Percentiles rank a stretch among this genome's conserved stretches.
These are phyloP conservation scores for Xylaria acuta DNA, from an alignment of 495 filamentous ascomycete genomes.

Conservation along the genomic window DNA sequence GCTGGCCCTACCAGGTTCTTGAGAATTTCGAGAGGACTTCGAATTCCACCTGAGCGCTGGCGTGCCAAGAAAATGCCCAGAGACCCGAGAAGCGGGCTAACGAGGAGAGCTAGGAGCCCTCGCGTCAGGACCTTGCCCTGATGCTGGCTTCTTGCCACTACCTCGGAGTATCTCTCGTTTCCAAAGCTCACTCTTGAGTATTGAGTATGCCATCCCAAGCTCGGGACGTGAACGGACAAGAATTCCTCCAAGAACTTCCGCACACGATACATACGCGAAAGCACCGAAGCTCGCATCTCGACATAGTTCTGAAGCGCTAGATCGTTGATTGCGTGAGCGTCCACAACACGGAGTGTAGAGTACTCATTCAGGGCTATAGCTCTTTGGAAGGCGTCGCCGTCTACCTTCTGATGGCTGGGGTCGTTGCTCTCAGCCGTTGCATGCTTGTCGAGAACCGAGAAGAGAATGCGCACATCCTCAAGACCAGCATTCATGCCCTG, in stretches of 20 bases:
- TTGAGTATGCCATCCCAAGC: slow-evolving; percentile 85
- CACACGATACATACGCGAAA: slow-evolving; percentile 72
- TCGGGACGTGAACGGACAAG: slow-evolving; percentile 76
- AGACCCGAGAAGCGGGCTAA: slow-evolving; percentile 39
- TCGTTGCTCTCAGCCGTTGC: slow-evolving; percentile 37
- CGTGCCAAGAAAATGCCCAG: slow-evolving; percentile 32
- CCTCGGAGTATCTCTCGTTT: slow-evolving; percentile 87
- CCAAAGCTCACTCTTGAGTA: slow-evolving; percentile 93
- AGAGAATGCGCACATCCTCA: slow-evolving; percentile 82
- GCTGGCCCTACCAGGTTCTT: background rate
- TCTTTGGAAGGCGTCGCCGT: slow-evolving; percentile 48
- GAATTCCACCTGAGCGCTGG: slow-evolving; percentile 21
- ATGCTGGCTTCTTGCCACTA: slow-evolving; percentile 67
- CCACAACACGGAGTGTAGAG: slow-evolving; percentile 69
- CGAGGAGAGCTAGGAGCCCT: slow-evolving; percentile 35
- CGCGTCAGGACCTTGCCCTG: slow-evolving; percentile 69
- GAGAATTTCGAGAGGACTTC: slow-evolving; percentile 19
- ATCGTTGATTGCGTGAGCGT: slow-evolving; percentile 91
- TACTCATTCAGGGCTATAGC: slow-evolving; percentile 74
- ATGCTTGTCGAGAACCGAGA: slow-evolving; percentile 73
- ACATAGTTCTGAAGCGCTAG: slow-evolving; percentile 89
- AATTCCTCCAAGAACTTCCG: slow-evolving; percentile 87
- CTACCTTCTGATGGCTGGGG: slow-evolving; percentile 18
- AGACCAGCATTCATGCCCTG: slow-evolving; percentile 90
- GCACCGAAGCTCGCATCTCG: slow-evolving; percentile 88